These are phyloP conservation scores for Fusarium verticillioides DNA, from an alignment of 2,329 filamentous ascomycete species.

Conservation along the genomic window DNA sequence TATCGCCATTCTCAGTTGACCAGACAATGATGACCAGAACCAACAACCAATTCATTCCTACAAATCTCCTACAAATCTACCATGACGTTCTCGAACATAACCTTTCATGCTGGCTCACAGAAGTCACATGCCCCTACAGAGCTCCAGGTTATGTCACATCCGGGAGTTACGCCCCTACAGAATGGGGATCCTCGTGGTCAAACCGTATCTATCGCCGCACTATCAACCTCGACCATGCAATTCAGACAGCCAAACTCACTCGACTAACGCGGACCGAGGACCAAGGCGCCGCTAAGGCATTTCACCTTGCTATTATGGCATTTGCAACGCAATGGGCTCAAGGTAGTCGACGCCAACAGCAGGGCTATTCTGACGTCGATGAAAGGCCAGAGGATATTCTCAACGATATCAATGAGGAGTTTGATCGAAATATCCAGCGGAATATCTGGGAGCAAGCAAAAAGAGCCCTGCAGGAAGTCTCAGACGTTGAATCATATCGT, in stretches of 20 bases:
- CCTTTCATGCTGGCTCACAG: conserved; percentile 41
- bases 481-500: conserved; percentile 51
- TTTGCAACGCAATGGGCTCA: conserved; percentile 44
- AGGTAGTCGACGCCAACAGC: conserved; percentile 43
- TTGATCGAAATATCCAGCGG: conserved; percentile 51
- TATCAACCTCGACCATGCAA: conserved; percentile 36
- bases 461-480: conserved; percentile 48
- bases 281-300: conserved; percentile 27
- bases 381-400: conserved; percentile 32
- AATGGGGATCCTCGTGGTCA: conserved; percentile 42
- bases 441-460: conserved; percentile 52
- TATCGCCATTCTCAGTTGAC: conserved; percentile 39
- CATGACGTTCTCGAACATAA: conserved; percentile 43
- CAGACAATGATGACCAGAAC: conserved; percentile 41
- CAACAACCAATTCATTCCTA: conserved; percentile 40
- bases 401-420: conserved; percentile 46
- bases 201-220: conserved; percentile 43
- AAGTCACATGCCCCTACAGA: conserved; percentile 42
- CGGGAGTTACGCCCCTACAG: conserved; percentile 5
- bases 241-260: conserved; percentile 36
- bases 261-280: conserved; percentile 32
- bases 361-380: conserved; percentile 28
- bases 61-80: conserved; percentile 40
- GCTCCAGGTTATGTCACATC: conserved; percentile 17
- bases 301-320: conserved; percentile 41